Conservation (phyloP, 2,329 filamentous ascomycete genomes). For the Penicillium sclerotiorum region DNA sequence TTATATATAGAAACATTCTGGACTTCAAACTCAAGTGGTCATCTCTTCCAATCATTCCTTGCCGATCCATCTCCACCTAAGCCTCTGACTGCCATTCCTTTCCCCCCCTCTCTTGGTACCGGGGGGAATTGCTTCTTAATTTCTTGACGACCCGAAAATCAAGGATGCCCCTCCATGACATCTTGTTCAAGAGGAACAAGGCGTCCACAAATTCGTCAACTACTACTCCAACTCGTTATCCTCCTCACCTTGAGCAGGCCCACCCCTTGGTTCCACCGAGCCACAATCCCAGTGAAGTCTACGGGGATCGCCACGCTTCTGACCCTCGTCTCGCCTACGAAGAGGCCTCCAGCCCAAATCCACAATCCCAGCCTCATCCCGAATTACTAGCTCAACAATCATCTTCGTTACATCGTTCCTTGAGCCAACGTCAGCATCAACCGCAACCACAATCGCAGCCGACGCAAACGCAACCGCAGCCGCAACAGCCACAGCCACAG, state of each 20-base stretch:
- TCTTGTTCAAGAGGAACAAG: slow-evolving; percentile 26
- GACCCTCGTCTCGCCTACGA: slow-evolving; percentile 15
- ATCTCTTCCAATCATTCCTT: slow-evolving; percentile 8
- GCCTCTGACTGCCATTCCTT: slow-evolving; percentile 1
- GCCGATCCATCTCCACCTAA: slow-evolving; percentile 8
- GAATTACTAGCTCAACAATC: no score
- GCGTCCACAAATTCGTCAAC: slow-evolving; percentile 18
- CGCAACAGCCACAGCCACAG: neutral
- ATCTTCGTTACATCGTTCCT: slow-evolving; percentile 23
- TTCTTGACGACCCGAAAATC: slow-evolving; percentile 6
- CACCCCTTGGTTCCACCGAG: slow-evolving; percentile 22
- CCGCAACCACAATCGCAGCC: neutral
- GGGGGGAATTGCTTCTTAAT: neutral
- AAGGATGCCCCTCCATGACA: slow-evolving; percentile 30
- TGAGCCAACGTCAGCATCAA: slow-evolving; percentile 30
- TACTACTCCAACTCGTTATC: slow-evolving; percentile 11
- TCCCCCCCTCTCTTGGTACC: neutral
- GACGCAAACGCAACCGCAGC: neutral
- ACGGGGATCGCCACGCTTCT: slow-evolving; percentile 13
- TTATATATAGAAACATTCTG: slow-evolving; percentile 18
- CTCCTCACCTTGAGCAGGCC: slow-evolving; percentile 23
- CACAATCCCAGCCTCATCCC: slow-evolving; percentile 7
- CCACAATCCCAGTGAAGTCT: slow-evolving; percentile 15
- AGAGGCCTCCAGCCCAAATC: neutral
- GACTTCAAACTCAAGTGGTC: no score